These are phyloP conservation scores for Dendrostoma leiphaemia DNA, from an alignment of 2,329 filamentous ascomycete genomes.

Conservation along the genomic window DNA sequence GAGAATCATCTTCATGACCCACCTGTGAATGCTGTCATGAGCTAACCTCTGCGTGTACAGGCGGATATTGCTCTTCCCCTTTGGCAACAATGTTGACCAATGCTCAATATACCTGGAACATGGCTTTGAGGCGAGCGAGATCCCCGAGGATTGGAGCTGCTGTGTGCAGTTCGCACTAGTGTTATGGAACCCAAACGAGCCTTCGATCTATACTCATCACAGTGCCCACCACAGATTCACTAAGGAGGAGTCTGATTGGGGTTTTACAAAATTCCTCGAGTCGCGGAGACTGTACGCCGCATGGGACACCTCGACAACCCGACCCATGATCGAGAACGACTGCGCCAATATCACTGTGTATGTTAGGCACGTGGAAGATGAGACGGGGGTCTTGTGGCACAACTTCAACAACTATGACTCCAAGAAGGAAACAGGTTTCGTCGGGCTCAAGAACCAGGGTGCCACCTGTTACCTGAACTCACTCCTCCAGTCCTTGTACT, in stretches of 20 bases:
- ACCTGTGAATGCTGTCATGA: slow-evolving; percentile 2
- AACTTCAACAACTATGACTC: slow-evolving; percentile 95
- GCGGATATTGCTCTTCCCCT: slow-evolving; percentile 94
- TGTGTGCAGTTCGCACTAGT: slow-evolving; percentile 95
- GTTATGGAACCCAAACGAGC: slow-evolving; percentile 90
- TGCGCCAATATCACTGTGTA: slow-evolving; percentile 79
- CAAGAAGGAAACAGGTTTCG: slow-evolving; percentile 98
- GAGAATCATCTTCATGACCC: slow-evolving; percentile 29
- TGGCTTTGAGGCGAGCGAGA: slow-evolving; percentile 71
- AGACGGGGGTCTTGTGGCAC: slow-evolving; percentile 87
- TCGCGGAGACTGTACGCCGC: slow-evolving; percentile 79
- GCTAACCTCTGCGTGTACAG: slow-evolving; percentile 41
- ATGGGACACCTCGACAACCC: slow-evolving; percentile 67
- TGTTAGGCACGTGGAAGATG: slow-evolving; percentile 78
- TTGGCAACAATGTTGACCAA: slow-evolving; percentile 90
- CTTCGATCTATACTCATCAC: slow-evolving; percentile 78
- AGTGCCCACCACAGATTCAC: slow-evolving; percentile 94
- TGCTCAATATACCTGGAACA: slow-evolving; percentile 97
- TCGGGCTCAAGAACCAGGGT: slow-evolving; percentile 94
- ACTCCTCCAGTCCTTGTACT: slow-evolving; percentile 78
- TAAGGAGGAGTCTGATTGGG: slow-evolving; percentile 95
- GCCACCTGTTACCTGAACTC: slow-evolving; percentile 89
- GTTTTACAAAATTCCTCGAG: slow-evolving; percentile 95
- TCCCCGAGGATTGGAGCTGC: slow-evolving; percentile 92
- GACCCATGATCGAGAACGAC: slow-evolving; percentile 77